Base-by-base conservation (phyloP, 164 flowering plant genomes). In the Akebia trifoliata region DNA sequence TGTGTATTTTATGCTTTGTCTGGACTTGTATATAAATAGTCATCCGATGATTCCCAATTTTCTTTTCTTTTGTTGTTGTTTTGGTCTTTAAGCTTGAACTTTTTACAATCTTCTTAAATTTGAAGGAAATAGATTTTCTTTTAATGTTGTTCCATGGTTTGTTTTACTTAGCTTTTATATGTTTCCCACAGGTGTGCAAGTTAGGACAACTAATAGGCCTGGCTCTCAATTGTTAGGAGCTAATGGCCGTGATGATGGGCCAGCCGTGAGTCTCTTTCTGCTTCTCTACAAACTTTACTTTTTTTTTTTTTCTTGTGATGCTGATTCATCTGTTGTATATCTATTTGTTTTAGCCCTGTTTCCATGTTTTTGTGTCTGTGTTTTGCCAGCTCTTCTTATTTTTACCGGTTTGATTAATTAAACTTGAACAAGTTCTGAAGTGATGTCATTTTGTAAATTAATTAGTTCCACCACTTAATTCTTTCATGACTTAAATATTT, bases 241-340 rank as follows among this genome's bases (percentile, higher is more conserved):
- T 58, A 88, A 86, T 80, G 97, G 99, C 36, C 97, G 97, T 68
- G 97, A 94, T 80, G 99, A 90, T 80, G 99, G 99, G 47, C 91
- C 93, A 61, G 60, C 77, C 56, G 97, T 94, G 72, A 83, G 96
- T 78, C 44, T 44, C 50, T 62, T 54, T 48, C 20, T 25, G 14
- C 39, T 28, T 35, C 29, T 21, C 3, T 32, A 4, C 39, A 45
- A 14, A 9, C 29, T 40, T 2, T 35, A 21, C 12, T 18, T 6
- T 8, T 0, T 4, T 3, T 48, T 37, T 50, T 1, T 15, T 24
- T 17, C 18, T 20, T 15, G 40, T 30, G 5, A 20, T 48, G 51
- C 32, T 48, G 51, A 21, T 48, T 24, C 17, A 25, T 25, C 28
- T 12, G 8, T 12, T 3, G 51, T 14, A 21, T 46, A 7, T 12